A percentile compares a stretch with the other conserved stretches of the same genome.
Conservation (phyloP, 352 stramenopile genomes). For the Phytophthora syringae region DNA sequence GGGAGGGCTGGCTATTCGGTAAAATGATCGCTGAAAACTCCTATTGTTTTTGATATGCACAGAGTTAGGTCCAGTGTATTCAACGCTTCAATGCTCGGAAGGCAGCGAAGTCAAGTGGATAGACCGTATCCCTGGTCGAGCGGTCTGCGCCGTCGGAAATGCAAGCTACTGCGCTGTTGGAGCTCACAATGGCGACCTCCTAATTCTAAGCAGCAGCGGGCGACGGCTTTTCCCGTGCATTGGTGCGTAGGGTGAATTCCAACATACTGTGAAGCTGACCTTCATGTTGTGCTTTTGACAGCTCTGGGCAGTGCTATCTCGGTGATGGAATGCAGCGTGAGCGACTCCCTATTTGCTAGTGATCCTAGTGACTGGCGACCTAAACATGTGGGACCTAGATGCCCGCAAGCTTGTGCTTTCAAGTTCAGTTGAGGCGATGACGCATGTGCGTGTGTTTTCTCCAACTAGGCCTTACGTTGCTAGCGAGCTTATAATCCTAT, state of each 20-base stretch:
- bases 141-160: conserved; percentile 68
- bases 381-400: conserved; percentile 82
- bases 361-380: conserved; percentile 58
- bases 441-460: conserved; percentile 40
- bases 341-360: conserved; percentile 77
- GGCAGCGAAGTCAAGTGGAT: conserved; percentile 73
- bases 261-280: background rate
- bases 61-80: conserved; percentile 75
- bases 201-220: conserved; percentile 65
- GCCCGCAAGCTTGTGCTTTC: conserved; percentile 55
- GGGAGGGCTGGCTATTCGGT: background rate
- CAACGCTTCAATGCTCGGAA: conserved; percentile 71
- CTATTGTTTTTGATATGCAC: background rate
- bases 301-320: conserved; percentile 69
- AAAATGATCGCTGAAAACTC: conserved; percentile 3
- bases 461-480: background rate
- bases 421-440: conserved; percentile 72
- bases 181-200: conserved; percentile 71
- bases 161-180: conserved; percentile 64
- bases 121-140: conserved; percentile 73
- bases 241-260: conserved; percentile 35
- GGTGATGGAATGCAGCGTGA: conserved; percentile 74
- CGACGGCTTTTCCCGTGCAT: conserved; percentile 84
- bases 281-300: conserved; percentile 26
- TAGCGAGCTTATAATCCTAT: background rate